phyloP scores from a whole-genome alignment of 164 flowering plant species.

The Litsea cubeba region DNA sequence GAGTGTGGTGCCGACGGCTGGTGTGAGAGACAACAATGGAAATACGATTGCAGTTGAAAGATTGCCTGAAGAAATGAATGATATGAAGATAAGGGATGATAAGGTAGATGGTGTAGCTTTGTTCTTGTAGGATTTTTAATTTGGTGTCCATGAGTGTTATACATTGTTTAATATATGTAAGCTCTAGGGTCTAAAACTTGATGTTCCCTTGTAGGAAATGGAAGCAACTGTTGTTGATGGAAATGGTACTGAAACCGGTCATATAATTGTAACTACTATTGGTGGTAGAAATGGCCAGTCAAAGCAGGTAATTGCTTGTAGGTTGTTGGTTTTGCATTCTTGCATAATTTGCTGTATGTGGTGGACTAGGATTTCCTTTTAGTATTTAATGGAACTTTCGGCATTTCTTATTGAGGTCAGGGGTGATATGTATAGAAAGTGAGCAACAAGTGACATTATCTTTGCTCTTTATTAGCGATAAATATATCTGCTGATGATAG shows the following conservation, averaged over 20 bases:
- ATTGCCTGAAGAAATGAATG: conserved; percentile 75
- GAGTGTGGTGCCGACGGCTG: conserved; percentile 37
- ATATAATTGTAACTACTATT: conserved; percentile 66
- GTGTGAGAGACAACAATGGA: conserved; percentile 43
- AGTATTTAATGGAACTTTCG: too few species aligned
- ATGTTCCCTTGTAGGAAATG: conserved; percentile 36
- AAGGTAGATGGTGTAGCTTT: conserved; percentile 33
- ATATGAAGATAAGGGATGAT: conserved; percentile 75
- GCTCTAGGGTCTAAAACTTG: neutral
- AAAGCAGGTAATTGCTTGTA: conserved; percentile 37
- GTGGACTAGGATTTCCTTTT: too few species aligned
- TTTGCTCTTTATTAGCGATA: neutral
- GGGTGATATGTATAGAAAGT: too few species aligned
- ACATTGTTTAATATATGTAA: neutral
- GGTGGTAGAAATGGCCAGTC: conserved; percentile 68
- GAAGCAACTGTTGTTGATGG: conserved; percentile 60
- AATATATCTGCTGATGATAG: neutral
- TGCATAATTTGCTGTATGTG: too few species aligned
- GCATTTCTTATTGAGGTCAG: too few species aligned
- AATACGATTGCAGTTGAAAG: conserved; percentile 45
- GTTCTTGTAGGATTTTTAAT: neutral
- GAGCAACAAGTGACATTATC: neutral
- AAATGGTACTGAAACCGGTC: conserved; percentile 67
- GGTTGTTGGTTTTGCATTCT: too few species aligned
- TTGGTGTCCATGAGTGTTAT: neutral